These are phyloP conservation scores for Diutina rugosa DNA, from an alignment of 1,139 yeast species.

Conservation along the genomic window DNA sequence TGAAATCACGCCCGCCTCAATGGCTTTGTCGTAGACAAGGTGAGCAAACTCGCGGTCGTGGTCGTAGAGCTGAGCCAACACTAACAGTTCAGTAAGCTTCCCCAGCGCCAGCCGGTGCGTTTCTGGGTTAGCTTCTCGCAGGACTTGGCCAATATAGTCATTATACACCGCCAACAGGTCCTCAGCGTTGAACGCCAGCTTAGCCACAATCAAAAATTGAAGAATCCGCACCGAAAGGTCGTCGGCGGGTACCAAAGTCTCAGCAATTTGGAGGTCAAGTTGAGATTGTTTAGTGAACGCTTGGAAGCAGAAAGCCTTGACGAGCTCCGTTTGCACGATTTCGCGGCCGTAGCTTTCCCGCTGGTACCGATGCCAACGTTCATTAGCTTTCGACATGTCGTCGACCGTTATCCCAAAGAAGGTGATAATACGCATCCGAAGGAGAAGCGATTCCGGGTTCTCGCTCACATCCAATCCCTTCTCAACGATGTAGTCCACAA, in stretches of 20 bases:
- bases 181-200: constrained; percentile 31
- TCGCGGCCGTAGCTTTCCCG: constrained; percentile 24
- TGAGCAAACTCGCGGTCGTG: constrained; percentile 53
- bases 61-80: constrained; percentile 33
- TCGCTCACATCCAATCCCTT: constrained; percentile 13
- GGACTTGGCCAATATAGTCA: constrained; percentile 27
- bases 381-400: constrained; percentile 16
- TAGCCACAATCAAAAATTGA: constrained; percentile 34
- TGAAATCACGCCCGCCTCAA: constrained; percentile 25
- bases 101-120: constrained; percentile 33
- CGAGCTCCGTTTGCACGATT: constrained; percentile 14
- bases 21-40: constrained; percentile 44
- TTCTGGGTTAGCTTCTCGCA: constrained; percentile 18
- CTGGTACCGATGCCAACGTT: constrained; percentile 24
- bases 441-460: constrained; percentile 6
- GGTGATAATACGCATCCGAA: constrained; percentile 7
- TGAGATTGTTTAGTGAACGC: neutral
- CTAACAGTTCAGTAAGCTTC: constrained; percentile 37
- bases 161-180: constrained; percentile 40
- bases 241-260: neutral
- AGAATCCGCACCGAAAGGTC: neutral
- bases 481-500: constrained; percentile 10
- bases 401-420: constrained; percentile 8
- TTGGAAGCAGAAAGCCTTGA: constrained; percentile 10
- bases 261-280: neutral